Evolutionary conservation across 306 rosid genomes (phyloP).

Genomic region (Vigna trinervia): DNA sequence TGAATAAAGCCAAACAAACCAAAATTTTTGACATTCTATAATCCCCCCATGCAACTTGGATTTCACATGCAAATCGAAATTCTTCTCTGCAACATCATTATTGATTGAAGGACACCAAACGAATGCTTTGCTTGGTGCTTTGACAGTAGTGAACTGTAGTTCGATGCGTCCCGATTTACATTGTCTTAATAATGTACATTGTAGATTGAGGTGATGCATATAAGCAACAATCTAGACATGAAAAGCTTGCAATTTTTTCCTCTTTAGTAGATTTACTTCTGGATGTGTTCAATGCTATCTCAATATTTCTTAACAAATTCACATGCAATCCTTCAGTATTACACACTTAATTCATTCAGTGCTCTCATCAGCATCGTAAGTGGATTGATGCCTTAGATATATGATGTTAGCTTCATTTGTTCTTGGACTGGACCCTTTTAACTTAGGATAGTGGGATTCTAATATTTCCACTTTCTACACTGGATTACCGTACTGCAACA

Average conservation of each 20-base stretch:
- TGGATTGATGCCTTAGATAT: conserved; percentile 15
- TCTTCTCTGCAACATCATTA: conserved; percentile 10
- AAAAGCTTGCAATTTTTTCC: neutral
- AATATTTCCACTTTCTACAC: neutral
- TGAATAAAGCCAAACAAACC: conserved; percentile 45
- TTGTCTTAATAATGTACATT: conserved; percentile 5
- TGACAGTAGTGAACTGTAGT: conserved; percentile 10
- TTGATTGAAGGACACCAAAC: conserved; percentile 25
- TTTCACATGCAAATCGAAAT: conserved; percentile 5
- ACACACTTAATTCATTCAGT: neutral
- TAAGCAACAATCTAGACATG: neutral
- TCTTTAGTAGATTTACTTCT: neutral
- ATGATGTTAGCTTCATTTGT: conserved; percentile 1
- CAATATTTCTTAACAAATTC: neutral
- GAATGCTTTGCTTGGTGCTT: conserved; percentile 16
- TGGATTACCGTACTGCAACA: neutral
- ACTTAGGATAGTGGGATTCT: conserved; percentile 1
- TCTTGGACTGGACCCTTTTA: conserved; percentile 30
- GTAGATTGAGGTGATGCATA: conserved; percentile 31
- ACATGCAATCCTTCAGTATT: neutral
- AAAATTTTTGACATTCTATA: conserved; percentile 24
- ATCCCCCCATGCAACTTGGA: conserved; percentile 14
- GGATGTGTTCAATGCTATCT: neutral
- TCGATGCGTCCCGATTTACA: conserved; percentile 23
- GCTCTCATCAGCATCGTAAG: conserved; percentile 6